Conservation (phyloP, 2,329 filamentous ascomycete genomes). For the Aspergillus sp. region DNA sequence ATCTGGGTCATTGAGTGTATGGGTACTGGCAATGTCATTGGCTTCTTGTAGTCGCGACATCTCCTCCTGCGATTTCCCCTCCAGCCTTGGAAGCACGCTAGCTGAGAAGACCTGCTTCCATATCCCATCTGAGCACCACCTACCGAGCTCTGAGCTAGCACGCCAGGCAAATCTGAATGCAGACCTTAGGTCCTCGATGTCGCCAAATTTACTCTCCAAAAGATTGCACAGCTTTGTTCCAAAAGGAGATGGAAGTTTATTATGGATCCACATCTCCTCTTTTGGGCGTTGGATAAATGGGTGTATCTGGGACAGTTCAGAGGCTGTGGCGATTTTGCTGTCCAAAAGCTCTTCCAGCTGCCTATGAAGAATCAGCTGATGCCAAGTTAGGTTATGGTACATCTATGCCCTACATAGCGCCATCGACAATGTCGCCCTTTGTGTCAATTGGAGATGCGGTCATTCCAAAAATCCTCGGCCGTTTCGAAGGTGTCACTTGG, state of each 20-base stretch:
- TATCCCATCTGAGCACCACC: constrained; percentile 82
- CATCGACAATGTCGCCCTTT: constrained; percentile 71
- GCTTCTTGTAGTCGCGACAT: constrained; percentile 64
- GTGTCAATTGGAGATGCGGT: constrained; percentile 94
- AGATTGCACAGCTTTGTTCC: constrained; percentile 68
- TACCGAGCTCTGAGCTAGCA: constrained; percentile 70
- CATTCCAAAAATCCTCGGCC: constrained; percentile 90
- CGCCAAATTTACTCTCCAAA: constrained; percentile 59
- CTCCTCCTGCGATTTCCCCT: constrained; percentile 60
- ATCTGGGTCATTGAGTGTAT: constrained; percentile 51
- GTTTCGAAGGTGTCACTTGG: constrained; percentile 50
- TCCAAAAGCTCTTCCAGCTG: constrained; percentile 79
- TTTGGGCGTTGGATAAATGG: constrained; percentile 63
- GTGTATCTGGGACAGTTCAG: constrained; percentile 62
- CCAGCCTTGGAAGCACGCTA: constrained; percentile 64
- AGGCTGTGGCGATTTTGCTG: constrained; percentile 79
- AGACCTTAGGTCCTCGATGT: constrained; percentile 57
- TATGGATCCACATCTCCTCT: constrained; percentile 63
- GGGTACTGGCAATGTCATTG: constrained; percentile 57
- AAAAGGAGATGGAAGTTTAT: constrained; percentile 56
- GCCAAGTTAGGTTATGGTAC: neutral
- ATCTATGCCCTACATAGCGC: constrained; percentile 57
- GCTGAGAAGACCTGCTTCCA: constrained; percentile 74
- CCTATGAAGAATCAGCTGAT: constrained; percentile 31
- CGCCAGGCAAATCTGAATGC: constrained; percentile 64